phyloP scores from a whole-genome alignment of 768 basidiomycete species.

The Leccinum incarnatum region DNA sequence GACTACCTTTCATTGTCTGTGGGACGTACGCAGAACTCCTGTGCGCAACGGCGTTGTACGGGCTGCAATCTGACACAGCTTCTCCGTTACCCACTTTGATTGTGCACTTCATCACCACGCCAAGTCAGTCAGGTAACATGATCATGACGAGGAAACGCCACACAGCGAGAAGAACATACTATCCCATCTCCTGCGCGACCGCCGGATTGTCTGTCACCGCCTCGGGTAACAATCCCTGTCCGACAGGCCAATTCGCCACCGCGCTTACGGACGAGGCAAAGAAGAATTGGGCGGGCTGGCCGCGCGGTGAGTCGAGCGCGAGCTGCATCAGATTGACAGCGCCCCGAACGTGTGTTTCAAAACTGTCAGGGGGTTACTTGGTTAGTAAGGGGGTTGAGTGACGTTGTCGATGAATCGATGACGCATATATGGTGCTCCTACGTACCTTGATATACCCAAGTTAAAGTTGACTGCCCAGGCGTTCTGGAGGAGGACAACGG shows the following conservation, averaged over 20 bases:
- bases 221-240: conserved; percentile 15
- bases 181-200: conserved; percentile 32
- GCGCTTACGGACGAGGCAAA: conserved; percentile 50
- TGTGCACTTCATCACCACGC: conserved; percentile 17
- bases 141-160: not conserved
- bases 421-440: not conserved
- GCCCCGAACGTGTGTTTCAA: conserved; percentile 48
- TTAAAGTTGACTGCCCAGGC: conserved; percentile 61
- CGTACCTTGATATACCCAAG: conserved; percentile 32
- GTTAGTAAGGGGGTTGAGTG: not conserved
- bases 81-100: conserved; percentile 55
- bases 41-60: conserved; percentile 22
- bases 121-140: not conserved
- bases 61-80: conserved; percentile 44
- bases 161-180: conserved; percentile 23
- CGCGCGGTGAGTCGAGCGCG: conserved; percentile 37
- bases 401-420: not conserved
- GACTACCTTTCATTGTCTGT: not conserved
- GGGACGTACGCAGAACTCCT: conserved; percentile 20
- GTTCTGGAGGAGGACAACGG: conserved; percentile 31
- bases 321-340: conserved; percentile 50
- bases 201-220: conserved; percentile 22
- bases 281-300: conserved; percentile 41
- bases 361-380: conserved; percentile 17
- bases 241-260: conserved; percentile 20